These are phyloP conservation scores for Nephromyces sp. DNA, from an alignment of 169 alveolate species.

Conservation along the genomic window DNA sequence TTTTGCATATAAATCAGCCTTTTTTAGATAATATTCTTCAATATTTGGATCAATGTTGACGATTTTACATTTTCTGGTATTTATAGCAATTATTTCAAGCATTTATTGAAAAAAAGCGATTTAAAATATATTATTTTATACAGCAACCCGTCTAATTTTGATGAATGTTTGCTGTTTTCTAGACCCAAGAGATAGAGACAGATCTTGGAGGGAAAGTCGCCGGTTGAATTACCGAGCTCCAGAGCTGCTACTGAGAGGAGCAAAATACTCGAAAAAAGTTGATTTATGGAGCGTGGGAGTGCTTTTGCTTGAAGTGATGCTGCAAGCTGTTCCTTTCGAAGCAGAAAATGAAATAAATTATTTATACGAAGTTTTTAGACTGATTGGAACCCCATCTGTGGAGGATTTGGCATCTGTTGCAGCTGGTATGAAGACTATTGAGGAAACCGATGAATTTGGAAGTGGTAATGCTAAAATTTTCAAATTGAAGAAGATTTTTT, in stretches of 20 bases:
- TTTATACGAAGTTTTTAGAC: slow-evolving; percentile 43
- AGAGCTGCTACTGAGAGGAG: slow-evolving; percentile 65
- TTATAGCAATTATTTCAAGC: no score
- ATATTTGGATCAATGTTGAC: no score
- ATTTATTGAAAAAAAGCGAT: no score
- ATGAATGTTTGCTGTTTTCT: neutral
- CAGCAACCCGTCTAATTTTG: neutral
- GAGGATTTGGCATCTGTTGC: no score
- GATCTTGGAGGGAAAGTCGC: slow-evolving; percentile 67
- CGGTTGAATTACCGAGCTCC: slow-evolving; percentile 81
- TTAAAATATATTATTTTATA: neutral
- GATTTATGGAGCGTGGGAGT: slow-evolving; percentile 78
- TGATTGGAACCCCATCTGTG: slow-evolving; percentile 64
- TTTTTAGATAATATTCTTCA: no score
- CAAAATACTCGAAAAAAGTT: slow-evolving; percentile 53
- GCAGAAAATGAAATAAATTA: slow-evolving; percentile 59
- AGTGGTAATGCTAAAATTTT: no score
- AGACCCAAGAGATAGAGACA: slow-evolving; percentile 70
- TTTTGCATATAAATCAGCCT: no score
- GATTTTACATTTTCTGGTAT: no score
- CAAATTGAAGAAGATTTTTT: no score
- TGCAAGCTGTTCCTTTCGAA: slow-evolving; percentile 64
- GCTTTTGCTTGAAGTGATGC: slow-evolving; percentile 61
- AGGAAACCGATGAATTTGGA: no score
- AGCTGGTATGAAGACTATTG: no score